Conservation (phyloP, 2,329 filamentous ascomycete genomes). For the Xylariaceae sp. region DNA sequence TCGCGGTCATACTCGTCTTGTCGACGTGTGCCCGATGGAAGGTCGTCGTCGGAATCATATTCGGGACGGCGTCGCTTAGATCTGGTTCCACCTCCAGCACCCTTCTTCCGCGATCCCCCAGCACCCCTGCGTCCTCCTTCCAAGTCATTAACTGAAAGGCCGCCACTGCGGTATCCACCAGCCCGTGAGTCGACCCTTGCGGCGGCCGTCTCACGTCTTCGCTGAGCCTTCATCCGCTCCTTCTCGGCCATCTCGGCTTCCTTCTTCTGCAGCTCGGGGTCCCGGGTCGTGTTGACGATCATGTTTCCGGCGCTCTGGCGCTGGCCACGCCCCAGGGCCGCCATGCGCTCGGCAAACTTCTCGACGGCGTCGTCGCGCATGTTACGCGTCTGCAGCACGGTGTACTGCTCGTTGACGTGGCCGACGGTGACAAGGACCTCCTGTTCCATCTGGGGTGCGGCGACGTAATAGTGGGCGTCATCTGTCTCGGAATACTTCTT, state of each 20-base stretch:
- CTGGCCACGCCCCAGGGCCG: conserved; percentile 57
- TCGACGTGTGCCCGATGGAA: conserved; percentile 57
- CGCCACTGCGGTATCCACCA: conserved; percentile 46
- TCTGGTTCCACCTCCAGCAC: conserved; percentile 47
- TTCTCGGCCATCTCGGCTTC: conserved; percentile 73
- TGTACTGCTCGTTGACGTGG: conserved; percentile 72
- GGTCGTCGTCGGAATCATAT: conserved; percentile 75
- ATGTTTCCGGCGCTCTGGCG: conserved; percentile 55
- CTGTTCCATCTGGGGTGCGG: conserved; percentile 66
- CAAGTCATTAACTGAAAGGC: conserved; percentile 66
- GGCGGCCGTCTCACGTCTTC: conserved; percentile 65
- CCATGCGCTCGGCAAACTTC: conserved; percentile 65
- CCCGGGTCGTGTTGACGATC: conserved; percentile 67
- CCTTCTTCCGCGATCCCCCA: conserved; percentile 52
- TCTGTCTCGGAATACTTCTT: conserved; percentile 63
- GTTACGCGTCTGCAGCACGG: conserved; percentile 63
- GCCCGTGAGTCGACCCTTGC: conserved; percentile 60
- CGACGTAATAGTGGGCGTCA: conserved; percentile 75
- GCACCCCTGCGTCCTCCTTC: conserved; percentile 57
- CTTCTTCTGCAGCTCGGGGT: conserved; percentile 73
- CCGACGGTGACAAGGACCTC: conserved; percentile 70
- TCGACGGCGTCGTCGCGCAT: conserved; percentile 70
- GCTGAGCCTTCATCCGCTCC: conserved; percentile 65
- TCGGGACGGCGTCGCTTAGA: conserved; percentile 57
- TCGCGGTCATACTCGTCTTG: conserved; percentile 77